Conservation (phyloP, 441 rosid genomes). For the Populus hybrid region DNA sequence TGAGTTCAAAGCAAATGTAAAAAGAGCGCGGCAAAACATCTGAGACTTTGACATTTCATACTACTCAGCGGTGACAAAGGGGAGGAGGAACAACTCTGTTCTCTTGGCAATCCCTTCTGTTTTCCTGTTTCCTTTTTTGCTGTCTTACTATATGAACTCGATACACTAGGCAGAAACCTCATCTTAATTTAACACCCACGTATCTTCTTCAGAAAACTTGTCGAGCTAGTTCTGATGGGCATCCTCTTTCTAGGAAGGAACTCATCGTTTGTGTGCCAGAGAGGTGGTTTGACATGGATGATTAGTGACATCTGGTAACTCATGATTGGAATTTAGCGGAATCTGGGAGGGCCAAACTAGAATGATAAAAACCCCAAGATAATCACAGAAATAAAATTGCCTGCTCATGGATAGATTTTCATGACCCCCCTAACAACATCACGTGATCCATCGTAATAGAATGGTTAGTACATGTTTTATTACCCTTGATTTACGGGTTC, state of each 20-base stretch:
- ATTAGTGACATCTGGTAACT: background rate
- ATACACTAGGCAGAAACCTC: constrained; percentile 18
- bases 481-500: background rate
- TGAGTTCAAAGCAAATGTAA: constrained; percentile 54
- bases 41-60: constrained; percentile 23
- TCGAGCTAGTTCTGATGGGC: background rate
- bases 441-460: background rate
- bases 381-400: background rate
- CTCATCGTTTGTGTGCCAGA: background rate
- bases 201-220: constrained; percentile 3
- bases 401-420: background rate
- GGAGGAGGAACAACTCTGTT: constrained; percentile 29
- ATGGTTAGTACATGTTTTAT: background rate
- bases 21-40: constrained; percentile 34
- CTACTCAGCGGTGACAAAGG: constrained; percentile 16
- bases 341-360: background rate
- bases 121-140: constrained; percentile 19
- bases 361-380: background rate
- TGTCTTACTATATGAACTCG: constrained; percentile 14
- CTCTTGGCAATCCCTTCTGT: constrained; percentile 23
- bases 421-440: background rate
- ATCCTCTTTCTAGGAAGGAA: background rate
- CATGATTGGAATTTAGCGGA: background rate
- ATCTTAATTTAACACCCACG: background rate
- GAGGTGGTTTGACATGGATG: background rate